Evolutionary conservation across 2,329 filamentous ascomycete genomes (phyloP).

Genomic region (Fusarium udum): DNA sequence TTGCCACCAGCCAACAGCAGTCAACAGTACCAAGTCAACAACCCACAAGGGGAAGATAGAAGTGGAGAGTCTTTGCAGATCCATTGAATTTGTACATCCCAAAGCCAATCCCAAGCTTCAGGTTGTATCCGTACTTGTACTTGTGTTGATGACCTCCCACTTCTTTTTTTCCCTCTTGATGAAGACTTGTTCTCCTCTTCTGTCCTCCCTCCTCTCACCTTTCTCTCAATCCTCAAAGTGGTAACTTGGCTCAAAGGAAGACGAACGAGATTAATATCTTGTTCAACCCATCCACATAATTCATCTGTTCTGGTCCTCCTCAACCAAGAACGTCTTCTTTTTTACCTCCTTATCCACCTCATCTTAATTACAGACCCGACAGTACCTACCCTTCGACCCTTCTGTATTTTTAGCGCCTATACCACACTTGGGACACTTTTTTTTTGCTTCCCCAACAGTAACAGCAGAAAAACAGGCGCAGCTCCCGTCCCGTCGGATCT

Average conservation of each 20-base stretch:
- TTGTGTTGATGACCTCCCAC: slow-evolving; percentile 36
- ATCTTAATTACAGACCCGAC: slow-evolving; percentile 27
- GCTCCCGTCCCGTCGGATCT: slow-evolving; percentile 6
- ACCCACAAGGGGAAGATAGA: slow-evolving; percentile 30
- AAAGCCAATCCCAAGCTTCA: slow-evolving; percentile 12
- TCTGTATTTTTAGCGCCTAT: slow-evolving; percentile 45
- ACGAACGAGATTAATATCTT: slow-evolving; percentile 18
- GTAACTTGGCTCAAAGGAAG: slow-evolving; percentile 11
- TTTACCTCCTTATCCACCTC: slow-evolving; percentile 14
- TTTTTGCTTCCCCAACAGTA: slow-evolving; percentile 32
- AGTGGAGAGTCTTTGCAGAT: slow-evolving; percentile 33
- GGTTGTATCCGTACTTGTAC: slow-evolving; percentile 37
- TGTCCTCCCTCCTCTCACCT: neutral
- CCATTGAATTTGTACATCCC: slow-evolving; percentile 35
- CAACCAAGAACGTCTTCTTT: slow-evolving; percentile 28
- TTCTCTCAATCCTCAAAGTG: neutral
- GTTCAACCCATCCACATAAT: slow-evolving; percentile 27
- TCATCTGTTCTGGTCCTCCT: slow-evolving; percentile 27
- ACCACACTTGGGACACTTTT: slow-evolving; percentile 28
- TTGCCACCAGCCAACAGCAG: slow-evolving; percentile 41
- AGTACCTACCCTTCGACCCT: slow-evolving; percentile 24
- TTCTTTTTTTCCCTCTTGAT: slow-evolving; percentile 11
- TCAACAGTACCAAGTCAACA: slow-evolving; percentile 34
- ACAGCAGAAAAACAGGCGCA: slow-evolving; percentile 21
- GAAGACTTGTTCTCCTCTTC: slow-evolving; percentile 4